Conservation (phyloP, 139 green algal genomes). For the Chlorokybus atmophyticus region DNA sequence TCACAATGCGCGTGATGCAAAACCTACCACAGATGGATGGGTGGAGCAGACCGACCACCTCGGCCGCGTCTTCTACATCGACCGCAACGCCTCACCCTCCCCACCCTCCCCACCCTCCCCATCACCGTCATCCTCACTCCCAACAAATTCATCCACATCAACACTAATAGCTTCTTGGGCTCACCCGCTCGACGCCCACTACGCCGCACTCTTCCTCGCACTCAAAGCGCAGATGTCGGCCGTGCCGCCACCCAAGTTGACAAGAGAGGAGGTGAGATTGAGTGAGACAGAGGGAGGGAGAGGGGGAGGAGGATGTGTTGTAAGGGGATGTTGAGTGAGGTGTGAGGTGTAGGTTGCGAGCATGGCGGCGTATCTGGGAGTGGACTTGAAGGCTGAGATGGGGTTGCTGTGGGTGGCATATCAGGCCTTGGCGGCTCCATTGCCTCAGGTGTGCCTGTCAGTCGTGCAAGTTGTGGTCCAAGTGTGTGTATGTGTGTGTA, state of each 20-base stretch:
- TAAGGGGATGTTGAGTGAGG: too few species aligned
- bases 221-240: neutral
- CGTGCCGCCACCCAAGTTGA: neutral
- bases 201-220: neutral
- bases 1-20: too few species aligned
- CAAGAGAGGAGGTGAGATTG: neutral
- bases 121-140: too few species aligned
- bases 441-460: too few species aligned
- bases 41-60: slow-evolving; percentile 4
- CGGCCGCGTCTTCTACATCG: slow-evolving; percentile 7
- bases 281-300: too few species aligned
- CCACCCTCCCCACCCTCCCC: too few species aligned
- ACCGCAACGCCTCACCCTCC: neutral
- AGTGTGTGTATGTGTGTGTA: too few species aligned
- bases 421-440: slow-evolving; percentile 3
- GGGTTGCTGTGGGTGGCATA: slow-evolving; percentile 8
- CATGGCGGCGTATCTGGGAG: slow-evolving; percentile 5
- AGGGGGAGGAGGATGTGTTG: too few species aligned
- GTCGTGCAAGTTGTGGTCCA: too few species aligned
- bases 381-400: slow-evolving; percentile 4
- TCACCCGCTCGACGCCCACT: slow-evolving; percentile 6
- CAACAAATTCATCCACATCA: too few species aligned
- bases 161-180: neutral
- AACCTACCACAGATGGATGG: slow-evolving; percentile 3
- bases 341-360: neutral